Percentiles rank a stretch among this genome's conserved stretches.
These are phyloP conservation scores for Lepidium didymum DNA, from an alignment of 345 rosid species.

Conservation along the genomic window DNA sequence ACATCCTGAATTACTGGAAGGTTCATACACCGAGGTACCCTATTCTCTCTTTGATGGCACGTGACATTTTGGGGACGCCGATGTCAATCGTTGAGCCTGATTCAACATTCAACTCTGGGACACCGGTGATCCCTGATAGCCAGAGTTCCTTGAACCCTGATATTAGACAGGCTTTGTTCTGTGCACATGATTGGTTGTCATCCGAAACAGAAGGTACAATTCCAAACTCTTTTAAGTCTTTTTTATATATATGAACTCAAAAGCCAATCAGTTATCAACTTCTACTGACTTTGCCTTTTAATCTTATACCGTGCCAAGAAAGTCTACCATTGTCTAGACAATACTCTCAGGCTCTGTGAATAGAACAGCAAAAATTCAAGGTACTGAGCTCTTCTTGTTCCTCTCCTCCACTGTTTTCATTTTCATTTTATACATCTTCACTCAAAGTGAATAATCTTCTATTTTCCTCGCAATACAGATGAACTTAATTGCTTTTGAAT, in stretches of 20 bases:
- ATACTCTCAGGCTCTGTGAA: conserved; percentile 32
- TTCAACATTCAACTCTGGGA: conserved; percentile 42
- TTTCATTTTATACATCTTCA: background rate
- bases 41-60: conserved; percentile 87
- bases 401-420: background rate
- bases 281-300: background rate
- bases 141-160: conserved; percentile 55
- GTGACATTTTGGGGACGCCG: conserved; percentile 81
- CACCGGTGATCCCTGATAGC: conserved; percentile 51
- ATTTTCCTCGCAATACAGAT: background rate
- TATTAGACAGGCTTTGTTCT: conserved; percentile 74
- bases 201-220: conserved; percentile 52
- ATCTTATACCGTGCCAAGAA: conserved; percentile 27
- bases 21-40: conserved; percentile 97
- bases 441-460: background rate
- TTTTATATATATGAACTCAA: background rate
- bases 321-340: conserved; percentile 33
- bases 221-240: background rate
- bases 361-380: conserved; percentile 2
- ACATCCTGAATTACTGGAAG: conserved; percentile 89
- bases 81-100: conserved; percentile 62
- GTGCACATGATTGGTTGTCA: conserved; percentile 74
- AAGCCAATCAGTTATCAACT: background rate
- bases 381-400: background rate
- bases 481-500: background rate